These are phyloP conservation scores for Perkinsus marinus DNA, from an alignment of 169 alveolate genomes.

Conservation along the genomic window DNA sequence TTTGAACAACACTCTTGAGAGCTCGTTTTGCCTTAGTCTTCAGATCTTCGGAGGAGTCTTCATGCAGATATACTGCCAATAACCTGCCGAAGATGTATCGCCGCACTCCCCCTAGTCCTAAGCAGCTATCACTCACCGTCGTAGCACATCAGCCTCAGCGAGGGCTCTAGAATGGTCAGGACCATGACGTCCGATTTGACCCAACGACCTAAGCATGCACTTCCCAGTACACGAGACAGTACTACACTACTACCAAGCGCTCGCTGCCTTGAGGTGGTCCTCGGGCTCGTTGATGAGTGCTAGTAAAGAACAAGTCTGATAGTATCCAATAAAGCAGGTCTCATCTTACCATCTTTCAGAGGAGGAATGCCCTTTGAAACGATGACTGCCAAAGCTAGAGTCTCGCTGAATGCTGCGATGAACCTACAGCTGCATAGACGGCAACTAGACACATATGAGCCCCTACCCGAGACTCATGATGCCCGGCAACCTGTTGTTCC, in stretches of 20 bases:
- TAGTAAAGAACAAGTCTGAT: background rate
- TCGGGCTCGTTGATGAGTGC: constrained; percentile 79
- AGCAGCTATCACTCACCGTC: constrained; percentile 22
- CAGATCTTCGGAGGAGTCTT: constrained; percentile 69
- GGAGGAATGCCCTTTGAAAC: constrained; percentile 48
- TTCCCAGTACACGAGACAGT: background rate
- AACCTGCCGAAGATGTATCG: constrained; percentile 26
- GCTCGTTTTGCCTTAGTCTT: constrained; percentile 81
- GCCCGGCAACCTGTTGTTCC: constrained; percentile 78
- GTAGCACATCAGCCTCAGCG: constrained; percentile 75
- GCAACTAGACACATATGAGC: background rate
- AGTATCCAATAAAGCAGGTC: background rate
- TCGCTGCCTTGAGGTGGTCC: constrained; percentile 75
- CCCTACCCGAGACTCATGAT: constrained; percentile 75
- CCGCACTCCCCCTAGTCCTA: too few species aligned
- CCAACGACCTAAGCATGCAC: constrained; percentile 40
- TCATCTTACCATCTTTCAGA: background rate
- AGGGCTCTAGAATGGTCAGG: constrained; percentile 81
- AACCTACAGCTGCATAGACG: background rate
- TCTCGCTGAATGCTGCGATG: constrained; percentile 76
- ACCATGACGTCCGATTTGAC: constrained; percentile 77
- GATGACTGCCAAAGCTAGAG: constrained; percentile 80
- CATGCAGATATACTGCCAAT: constrained; percentile 45
- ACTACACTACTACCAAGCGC: constrained; percentile 56
- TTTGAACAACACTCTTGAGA: constrained; percentile 71